Evolutionary conservation across 2,329 filamentous ascomycete species (phyloP).

Genomic region (Monascus ruber): DNA sequence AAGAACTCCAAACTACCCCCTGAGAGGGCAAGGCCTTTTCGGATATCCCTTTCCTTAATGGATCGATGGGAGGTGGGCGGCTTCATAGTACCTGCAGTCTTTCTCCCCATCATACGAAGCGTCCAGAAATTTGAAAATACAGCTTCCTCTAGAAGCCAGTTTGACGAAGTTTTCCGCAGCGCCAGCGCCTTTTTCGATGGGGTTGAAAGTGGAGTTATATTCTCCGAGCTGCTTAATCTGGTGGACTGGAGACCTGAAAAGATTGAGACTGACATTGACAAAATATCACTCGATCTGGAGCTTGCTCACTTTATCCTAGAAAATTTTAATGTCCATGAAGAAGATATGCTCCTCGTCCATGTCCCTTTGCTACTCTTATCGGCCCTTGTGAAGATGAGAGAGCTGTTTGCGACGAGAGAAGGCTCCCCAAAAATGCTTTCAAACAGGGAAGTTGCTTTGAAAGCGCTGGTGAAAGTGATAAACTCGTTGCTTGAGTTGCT

Average conservation of each 20-base stretch:
- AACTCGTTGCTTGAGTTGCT: constrained; percentile 26
- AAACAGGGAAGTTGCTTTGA: constrained; percentile 11
- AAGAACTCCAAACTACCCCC: constrained; percentile 42
- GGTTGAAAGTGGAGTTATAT: constrained; percentile 88
- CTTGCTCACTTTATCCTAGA: constrained; percentile 71
- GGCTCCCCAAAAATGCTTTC: constrained; percentile 5
- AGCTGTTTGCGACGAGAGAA: constrained; percentile 12
- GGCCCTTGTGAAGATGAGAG: constrained; percentile 40
- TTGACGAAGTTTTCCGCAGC: constrained; percentile 79
- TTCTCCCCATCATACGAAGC: constrained; percentile 73
- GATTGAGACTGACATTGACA: constrained; percentile 38
- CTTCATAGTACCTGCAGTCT: constrained; percentile 75
- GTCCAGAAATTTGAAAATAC: constrained; percentile 61
- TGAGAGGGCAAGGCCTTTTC: constrained; percentile 73
- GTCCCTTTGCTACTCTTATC: constrained; percentile 66
- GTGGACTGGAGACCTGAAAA: constrained; percentile 43
- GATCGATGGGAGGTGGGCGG: constrained; percentile 96
- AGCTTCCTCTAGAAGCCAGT: constrained; percentile 54
- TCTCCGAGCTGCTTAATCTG: constrained; percentile 65
- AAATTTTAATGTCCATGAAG: constrained; percentile 88
- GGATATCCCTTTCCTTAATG: constrained; percentile 91
- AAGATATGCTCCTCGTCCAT: constrained; percentile 86
- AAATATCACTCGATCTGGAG: constrained; percentile 50
- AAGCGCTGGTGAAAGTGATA: constrained; percentile 18
- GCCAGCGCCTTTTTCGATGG: constrained; percentile 96